Percentiles rank a stretch among this genome's conserved stretches.
Evolutionary conservation across 1,139 yeast genomes (phyloP).

Genomic region (Komagataea norvegica): DNA sequence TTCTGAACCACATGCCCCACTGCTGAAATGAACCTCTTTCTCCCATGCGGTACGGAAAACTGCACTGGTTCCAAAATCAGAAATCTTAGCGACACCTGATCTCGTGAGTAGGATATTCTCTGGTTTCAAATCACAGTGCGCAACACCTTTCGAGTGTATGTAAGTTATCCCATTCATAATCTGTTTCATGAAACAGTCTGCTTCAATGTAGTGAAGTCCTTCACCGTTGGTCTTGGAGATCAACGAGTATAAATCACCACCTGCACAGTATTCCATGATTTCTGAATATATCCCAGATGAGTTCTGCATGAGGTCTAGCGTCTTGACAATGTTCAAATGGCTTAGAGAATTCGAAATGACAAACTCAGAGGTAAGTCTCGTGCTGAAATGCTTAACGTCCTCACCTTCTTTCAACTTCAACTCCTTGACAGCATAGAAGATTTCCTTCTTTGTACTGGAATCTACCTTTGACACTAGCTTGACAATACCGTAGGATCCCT

Average conservation of each 20-base stretch:
- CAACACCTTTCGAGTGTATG: slow-evolving; percentile 70
- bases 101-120: slow-evolving; percentile 55
- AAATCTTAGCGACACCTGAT: slow-evolving; percentile 49
- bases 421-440: slow-evolving; percentile 70
- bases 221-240: slow-evolving; percentile 31
- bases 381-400: slow-evolving; percentile 53
- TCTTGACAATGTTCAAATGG: slow-evolving; percentile 63
- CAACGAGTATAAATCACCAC: slow-evolving; percentile 62
- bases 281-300: slow-evolving; percentile 55
- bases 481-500: slow-evolving; percentile 68
- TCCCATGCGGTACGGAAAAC: slow-evolving; percentile 75
- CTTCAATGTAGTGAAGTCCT: slow-evolving; percentile 48
- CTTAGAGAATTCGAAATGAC: slow-evolving; percentile 66
- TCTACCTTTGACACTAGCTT: slow-evolving; percentile 44
- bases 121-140: slow-evolving; percentile 71
- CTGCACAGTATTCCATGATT: slow-evolving; percentile 74
- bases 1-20: slow-evolving; percentile 70
- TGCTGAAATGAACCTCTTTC: slow-evolving; percentile 43
- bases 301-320: slow-evolving; percentile 63
- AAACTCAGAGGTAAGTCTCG: slow-evolving; percentile 71
- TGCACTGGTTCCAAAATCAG: slow-evolving; percentile 74
- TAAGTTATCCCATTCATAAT: slow-evolving; percentile 58
- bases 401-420: slow-evolving; percentile 50
- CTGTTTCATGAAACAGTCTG: slow-evolving; percentile 70
- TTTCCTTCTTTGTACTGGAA: slow-evolving; percentile 30